Evolutionary conservation across 129 eudicot genomes (phyloP).

Genomic region (Flaveria trinervia): DNA sequence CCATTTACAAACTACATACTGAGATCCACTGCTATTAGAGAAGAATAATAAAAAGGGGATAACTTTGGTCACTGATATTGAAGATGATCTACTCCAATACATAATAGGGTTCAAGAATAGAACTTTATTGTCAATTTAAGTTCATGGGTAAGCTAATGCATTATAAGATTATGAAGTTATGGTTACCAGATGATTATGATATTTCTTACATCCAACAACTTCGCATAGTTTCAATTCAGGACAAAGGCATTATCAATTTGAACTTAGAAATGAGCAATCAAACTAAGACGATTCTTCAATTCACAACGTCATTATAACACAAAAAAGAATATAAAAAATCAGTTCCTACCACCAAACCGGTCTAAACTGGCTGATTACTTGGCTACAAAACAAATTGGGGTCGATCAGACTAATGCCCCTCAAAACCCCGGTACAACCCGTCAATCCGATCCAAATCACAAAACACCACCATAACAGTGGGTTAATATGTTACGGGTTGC

Average conservation of each 20-base stretch:
- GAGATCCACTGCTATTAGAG: neutral
- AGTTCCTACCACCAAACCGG: too few species aligned
- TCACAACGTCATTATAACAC: neutral
- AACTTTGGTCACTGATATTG: neutral
- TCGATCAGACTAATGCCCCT: too few species aligned
- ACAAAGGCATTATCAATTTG: neutral
- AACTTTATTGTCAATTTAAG: neutral
- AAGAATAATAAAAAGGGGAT: neutral
- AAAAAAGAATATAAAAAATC: too few species aligned
- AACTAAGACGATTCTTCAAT: neutral
- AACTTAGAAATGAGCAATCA: neutral
- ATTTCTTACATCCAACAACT: neutral
- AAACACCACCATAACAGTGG: too few species aligned
- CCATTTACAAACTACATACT: too few species aligned
- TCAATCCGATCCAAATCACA: too few species aligned
- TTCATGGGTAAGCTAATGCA: neutral
- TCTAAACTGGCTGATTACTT: too few species aligned
- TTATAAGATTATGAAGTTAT: too few species aligned
- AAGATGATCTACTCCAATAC: neutral
- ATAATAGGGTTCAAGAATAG: neutral
- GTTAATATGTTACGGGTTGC: too few species aligned
- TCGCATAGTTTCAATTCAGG: slow-evolving; percentile 1
- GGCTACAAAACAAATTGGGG: too few species aligned
- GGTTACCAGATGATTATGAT: neutral
- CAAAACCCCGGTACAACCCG: too few species aligned